These are phyloP conservation scores for Zygoascus meyerae DNA, from an alignment of 1,139 yeast genomes.

Conservation along the genomic window DNA sequence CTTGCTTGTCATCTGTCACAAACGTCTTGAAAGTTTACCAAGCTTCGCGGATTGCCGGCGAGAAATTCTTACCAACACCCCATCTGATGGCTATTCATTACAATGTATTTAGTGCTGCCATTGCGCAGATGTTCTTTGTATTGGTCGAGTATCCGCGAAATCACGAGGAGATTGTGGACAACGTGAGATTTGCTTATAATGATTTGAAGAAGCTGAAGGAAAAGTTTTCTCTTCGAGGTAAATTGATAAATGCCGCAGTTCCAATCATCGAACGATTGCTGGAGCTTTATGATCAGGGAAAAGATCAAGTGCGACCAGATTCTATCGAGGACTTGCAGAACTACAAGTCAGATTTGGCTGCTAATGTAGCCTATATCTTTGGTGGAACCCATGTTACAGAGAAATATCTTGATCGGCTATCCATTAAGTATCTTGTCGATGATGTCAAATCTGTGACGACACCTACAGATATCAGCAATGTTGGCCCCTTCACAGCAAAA, in stretches of 20 bases:
- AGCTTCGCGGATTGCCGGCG: neutral
- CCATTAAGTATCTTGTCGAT: conserved; percentile 8
- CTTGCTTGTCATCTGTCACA: conserved; percentile 4
- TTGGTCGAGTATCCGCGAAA: conserved; percentile 9
- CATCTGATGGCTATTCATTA: conserved; percentile 2
- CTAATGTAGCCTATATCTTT: conserved; percentile 7
- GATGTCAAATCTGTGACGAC: neutral
- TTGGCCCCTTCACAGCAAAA: conserved; percentile 4
- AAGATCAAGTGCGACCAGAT: neutral
- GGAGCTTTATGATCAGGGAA: conserved; percentile 1
- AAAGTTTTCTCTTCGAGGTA: neutral
- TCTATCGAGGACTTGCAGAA: neutral
- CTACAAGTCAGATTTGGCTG: conserved; percentile 7
- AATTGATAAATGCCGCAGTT: conserved; percentile 2
- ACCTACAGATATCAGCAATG: neutral
- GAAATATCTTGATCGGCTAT: conserved; percentile 7
- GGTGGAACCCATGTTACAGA: conserved; percentile 10
- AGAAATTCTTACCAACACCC: neutral
- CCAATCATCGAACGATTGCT: conserved; percentile 6
- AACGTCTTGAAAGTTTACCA: conserved; percentile 1
- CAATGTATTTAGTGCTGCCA: conserved; percentile 10
- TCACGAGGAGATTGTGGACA: conserved; percentile 2
- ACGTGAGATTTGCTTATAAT: conserved; percentile 2
- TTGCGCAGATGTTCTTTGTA: conserved; percentile 9
- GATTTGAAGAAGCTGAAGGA: conserved; percentile 2